Evolutionary conservation across 331 rosid genomes (phyloP).

Genomic region (Malus hybrid): DNA sequence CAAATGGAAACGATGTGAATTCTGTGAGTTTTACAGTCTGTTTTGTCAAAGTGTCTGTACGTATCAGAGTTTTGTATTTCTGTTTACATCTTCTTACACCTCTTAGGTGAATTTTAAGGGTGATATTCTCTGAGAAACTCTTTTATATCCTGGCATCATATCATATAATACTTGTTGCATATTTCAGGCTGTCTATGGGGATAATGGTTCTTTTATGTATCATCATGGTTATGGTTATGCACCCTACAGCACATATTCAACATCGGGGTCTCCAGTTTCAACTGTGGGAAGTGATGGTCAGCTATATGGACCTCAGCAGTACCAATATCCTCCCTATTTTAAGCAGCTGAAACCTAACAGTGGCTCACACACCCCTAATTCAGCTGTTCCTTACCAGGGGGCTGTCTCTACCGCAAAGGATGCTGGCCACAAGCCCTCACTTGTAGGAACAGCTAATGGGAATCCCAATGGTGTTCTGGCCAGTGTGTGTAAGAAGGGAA

Average conservation of each 20-base stretch:
- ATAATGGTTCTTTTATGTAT: constrained; percentile 66
- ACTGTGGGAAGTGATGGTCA: constrained; percentile 88
- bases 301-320: constrained; percentile 86
- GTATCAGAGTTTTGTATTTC: not conserved
- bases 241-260: constrained; percentile 71
- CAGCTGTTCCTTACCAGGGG: constrained; percentile 46
- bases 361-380: constrained; percentile 43
- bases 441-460: constrained; percentile 51
- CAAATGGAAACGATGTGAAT: constrained; percentile 74
- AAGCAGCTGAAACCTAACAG: constrained; percentile 64
- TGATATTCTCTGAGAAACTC: not conserved
- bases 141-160: not conserved
- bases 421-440: constrained; percentile 58
- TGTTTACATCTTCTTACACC: not conserved
- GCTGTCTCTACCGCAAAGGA: constrained; percentile 51
- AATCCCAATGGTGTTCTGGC: constrained; percentile 38
- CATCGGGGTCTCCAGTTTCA: constrained; percentile 80
- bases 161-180: not conserved
- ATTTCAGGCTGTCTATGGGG: constrained; percentile 76
- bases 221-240: constrained; percentile 87
- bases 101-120: not conserved
- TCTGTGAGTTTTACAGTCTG: constrained; percentile 40
- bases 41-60: not conserved
- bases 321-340: constrained; percentile 89
- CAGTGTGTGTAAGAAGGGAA: constrained; percentile 48